Evolutionary conservation across 371 early-diverging fungal genomes (phyloP), one percentile per base, ranked within the genome.

Genomic region (Mucor sp.): DNA sequence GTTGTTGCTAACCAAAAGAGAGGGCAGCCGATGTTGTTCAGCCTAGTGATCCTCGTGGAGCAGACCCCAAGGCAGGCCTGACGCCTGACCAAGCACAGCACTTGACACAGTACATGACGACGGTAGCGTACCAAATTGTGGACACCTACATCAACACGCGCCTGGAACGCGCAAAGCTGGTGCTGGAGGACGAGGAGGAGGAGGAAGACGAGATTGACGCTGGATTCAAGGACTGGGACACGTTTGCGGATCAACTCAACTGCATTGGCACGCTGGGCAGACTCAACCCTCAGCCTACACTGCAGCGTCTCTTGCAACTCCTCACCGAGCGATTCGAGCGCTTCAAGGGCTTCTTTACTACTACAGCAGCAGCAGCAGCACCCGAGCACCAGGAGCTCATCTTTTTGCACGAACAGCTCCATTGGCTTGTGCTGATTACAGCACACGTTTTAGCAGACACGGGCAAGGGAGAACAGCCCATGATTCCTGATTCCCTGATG

Each of bases 231-330:
- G 93, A 91, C 62, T 84, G 88, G 85, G 91, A 91, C 41, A 77
- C 89, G 8, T 94, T 87, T 74, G 88, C 79, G 0, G 94, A 94
- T 72, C 94, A 94, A 68, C 75, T 94, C 59, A 77, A 88, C 3
- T 80, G 87, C 55, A 88, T 91, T 61, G 87, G 89, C 15, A 82
- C 82, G 1, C 66, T 94, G 11, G 92, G 86, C 23, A 80, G 93
- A 30, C 69, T 90, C 15, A 81, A 85, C 58, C 86, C 90, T 12
- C 79, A 75, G 6, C 81, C 85, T 62, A 76, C 83, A 1, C 62
- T 91, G 19, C 65, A 60, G 6, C 75, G 79, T 35, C 65, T 93
- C 14, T 81, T 86, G 32, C 67, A 77, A 23, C 66, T 87, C 7
- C 74, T 89, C 14, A 69, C 67, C 41, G 88, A 87, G 27, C 82